Conservation (phyloP, 2,329 filamentous ascomycete genomes). For the Aplosporella prunicola region DNA sequence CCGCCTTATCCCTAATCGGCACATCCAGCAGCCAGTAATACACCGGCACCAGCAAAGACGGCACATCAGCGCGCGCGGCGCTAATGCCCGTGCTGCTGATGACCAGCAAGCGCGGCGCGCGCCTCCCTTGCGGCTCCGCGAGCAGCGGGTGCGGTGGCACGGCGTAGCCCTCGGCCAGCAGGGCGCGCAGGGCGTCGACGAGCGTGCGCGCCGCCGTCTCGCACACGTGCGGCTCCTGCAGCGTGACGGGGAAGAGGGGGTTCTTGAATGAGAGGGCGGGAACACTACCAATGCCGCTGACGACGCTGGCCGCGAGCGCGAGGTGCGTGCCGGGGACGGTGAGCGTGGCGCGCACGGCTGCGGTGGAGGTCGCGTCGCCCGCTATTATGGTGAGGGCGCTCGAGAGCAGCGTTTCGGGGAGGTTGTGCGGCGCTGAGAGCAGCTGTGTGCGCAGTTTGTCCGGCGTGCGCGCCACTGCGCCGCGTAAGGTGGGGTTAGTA, state of each 20-base stretch:
- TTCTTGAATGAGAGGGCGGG: slow-evolving; percentile 18
- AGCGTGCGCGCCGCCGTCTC: slow-evolving; percentile 22
- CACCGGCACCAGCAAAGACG: slow-evolving; percentile 21
- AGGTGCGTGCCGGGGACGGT: slow-evolving; percentile 12
- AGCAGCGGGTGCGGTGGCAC: slow-evolving; percentile 4
- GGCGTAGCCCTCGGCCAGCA: slow-evolving; percentile 10
- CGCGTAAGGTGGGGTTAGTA: neutral
- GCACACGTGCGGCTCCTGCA: slow-evolving; percentile 28
- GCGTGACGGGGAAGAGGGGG: slow-evolving; percentile 20
- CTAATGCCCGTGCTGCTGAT: slow-evolving; percentile 32
- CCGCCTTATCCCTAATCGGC: slow-evolving; percentile 33
- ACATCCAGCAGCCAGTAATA: slow-evolving; percentile 27
- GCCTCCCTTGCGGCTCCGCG: neutral
- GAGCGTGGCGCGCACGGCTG: slow-evolving; percentile 31
- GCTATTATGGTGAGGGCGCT: slow-evolving; percentile 38
- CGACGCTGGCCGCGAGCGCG: slow-evolving; percentile 34
- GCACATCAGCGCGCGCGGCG: slow-evolving; percentile 26
- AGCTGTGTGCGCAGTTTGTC: slow-evolving; percentile 38
- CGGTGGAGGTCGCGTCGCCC: slow-evolving; percentile 37
- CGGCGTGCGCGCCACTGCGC: slow-evolving; percentile 38
- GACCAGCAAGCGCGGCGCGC: slow-evolving; percentile 19
- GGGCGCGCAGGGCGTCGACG: slow-evolving; percentile 20
- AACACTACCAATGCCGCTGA: slow-evolving; percentile 39
- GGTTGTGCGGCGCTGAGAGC: slow-evolving; percentile 30
- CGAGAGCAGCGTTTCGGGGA: slow-evolving; percentile 28